Base-by-base conservation (phyloP, 768 basidiomycete species). In the Ramaria sp. region DNA sequence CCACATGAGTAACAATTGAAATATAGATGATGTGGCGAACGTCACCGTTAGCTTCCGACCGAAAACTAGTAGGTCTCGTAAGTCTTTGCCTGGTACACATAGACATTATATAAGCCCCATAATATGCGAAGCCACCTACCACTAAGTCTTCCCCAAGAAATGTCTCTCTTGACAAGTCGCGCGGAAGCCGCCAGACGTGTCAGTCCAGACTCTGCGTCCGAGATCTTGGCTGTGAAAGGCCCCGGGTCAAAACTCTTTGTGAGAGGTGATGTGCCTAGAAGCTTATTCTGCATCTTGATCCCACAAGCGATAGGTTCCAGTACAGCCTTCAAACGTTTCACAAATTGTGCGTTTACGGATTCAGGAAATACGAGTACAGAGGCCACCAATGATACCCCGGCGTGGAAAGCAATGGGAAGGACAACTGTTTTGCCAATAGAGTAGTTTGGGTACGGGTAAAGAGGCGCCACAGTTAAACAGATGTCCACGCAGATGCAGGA, bases 361-460 rank as follows among this genome's bases (percentile, higher is more conserved):
- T 72, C 70, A 0, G 87, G 86, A 66, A 88, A 87, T 45, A 88
- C 67, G 33, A 78, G 11, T 4, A 81, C 66, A 2, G 82, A 81
- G 5, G 69, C 63, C 2, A 76, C 48, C 58, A 89, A 69, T 9
- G 81, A 67, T 20, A 88, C 61, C 0, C 74, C 81, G 9, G 78
- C 76, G 64, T 87, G 84, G 53, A 86, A 72, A 0, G 71, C 64
- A 6, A 88, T 60, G 0, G 87, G 86, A 6, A 88, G 39, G 10
- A 84, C 61, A 46, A 87, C 74, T 0, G 65, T 42, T 64, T 69
- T 61, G 37, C 85, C 85, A 17, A 80, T 62, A 54, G 52, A 61
- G 66, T 88, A 89, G 63, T 76, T 78, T 1, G 86, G 80, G 60
- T 73, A 88, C 0, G 87, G 87, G 62, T 78, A 82, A 7, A 89